Percentiles rank a stretch among this genome's conserved stretches.
phyloP scores from a whole-genome alignment of 805 yeast species.

The Cyberlindnera saturnus region DNA sequence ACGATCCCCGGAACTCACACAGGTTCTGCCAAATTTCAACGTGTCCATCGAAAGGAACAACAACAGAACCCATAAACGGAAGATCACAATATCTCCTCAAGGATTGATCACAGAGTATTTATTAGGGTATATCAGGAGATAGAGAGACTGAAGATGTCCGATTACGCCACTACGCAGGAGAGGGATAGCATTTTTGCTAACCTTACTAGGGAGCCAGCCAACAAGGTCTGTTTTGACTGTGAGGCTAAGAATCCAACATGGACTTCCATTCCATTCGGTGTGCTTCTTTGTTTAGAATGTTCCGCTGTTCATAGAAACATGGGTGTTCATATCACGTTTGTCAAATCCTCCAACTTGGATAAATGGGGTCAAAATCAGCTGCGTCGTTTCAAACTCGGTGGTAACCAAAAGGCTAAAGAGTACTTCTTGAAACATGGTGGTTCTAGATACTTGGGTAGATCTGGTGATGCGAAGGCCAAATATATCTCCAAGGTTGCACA shows the following conservation, averaged over 20 bases:
- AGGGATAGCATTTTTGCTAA: constrained; percentile 19
- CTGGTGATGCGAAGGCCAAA: constrained; percentile 63
- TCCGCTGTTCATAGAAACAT: constrained; percentile 92
- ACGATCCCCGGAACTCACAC: too few species aligned
- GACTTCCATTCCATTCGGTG: constrained; percentile 97
- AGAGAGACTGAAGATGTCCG: not conserved
- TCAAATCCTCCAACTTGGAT: constrained; percentile 85
- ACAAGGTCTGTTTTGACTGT: constrained; percentile 90
- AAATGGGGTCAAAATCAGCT: constrained; percentile 90
- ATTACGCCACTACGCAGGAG: constrained; percentile 15
- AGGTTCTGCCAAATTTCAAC: not conserved
- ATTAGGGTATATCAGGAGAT: not conserved
- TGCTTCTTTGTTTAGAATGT: constrained; percentile 87
- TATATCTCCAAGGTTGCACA: constrained; percentile 78
- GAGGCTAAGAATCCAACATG: constrained; percentile 93
- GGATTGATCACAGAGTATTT: too few species aligned
- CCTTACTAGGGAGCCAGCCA: constrained; percentile 50
- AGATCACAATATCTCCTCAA: too few species aligned
- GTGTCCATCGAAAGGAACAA: not conserved
- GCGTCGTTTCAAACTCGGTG: constrained; percentile 90
- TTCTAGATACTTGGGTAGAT: constrained; percentile 51
- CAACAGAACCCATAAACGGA: not conserved
- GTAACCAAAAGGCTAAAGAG: constrained; percentile 81
- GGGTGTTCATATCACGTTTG: constrained; percentile 95
- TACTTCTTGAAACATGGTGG: constrained; percentile 85